Percentiles rank a stretch among this genome's conserved stretches.
Evolutionary conservation across 1,284 basidiomycete genomes (phyloP).

Genomic region (Trametes polyzona): DNA sequence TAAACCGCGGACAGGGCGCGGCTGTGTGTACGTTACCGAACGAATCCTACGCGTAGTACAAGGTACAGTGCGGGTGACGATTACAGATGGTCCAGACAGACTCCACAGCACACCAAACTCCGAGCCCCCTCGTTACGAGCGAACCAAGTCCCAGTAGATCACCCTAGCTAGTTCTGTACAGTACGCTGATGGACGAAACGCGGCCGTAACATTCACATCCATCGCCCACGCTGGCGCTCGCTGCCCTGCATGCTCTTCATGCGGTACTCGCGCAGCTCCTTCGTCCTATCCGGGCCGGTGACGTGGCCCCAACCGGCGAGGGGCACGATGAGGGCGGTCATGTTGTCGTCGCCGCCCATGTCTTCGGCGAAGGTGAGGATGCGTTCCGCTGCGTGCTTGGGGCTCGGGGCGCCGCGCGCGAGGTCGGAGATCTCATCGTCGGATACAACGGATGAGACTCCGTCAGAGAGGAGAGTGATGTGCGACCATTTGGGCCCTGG

Average conservation of each 20-base stretch:
- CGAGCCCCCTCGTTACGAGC: no score
- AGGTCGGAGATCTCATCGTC: slow-evolving; percentile 96
- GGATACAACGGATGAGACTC: slow-evolving; percentile 87
- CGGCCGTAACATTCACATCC: slow-evolving; percentile 37
- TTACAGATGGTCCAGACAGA: neutral
- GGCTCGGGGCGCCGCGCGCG: slow-evolving; percentile 72
- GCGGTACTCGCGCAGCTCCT: slow-evolving; percentile 81
- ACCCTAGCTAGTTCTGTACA: no score
- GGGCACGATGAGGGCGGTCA: slow-evolving; percentile 91
- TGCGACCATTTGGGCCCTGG: slow-evolving; percentile 80
- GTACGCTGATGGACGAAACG: no score
- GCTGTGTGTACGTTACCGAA: neutral
- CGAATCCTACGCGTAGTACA: slow-evolving; percentile 13
- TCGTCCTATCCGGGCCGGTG: slow-evolving; percentile 79
- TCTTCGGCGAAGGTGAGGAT: slow-evolving; percentile 92
- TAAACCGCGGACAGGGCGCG: no score
- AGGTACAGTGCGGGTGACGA: neutral
- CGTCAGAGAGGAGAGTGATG: slow-evolving; percentile 86
- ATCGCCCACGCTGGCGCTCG: slow-evolving; percentile 76
- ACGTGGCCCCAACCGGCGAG: slow-evolving; percentile 90
- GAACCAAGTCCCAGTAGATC: neutral
- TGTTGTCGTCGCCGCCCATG: slow-evolving; percentile 90
- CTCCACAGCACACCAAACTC: neutral
- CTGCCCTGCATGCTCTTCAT: slow-evolving; percentile 72
- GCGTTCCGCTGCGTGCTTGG: slow-evolving; percentile 79